phyloP scores from a whole-genome alignment of 2,329 filamentous ascomycete species.

The Pseudogymnoascus sp. region DNA sequence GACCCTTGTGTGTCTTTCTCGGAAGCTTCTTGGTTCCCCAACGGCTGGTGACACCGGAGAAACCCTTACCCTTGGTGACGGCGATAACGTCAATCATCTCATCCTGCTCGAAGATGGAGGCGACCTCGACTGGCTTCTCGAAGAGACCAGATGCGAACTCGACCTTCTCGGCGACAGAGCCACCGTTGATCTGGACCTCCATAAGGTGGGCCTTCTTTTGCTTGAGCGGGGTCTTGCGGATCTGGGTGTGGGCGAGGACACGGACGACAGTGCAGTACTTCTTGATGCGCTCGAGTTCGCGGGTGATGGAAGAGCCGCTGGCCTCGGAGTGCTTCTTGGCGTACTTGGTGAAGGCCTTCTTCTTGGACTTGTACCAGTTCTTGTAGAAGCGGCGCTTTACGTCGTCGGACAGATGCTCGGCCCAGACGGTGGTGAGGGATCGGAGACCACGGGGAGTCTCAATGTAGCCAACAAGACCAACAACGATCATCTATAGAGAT shows the following conservation, averaged over 20 bases:
- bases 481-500: conserved; percentile 88
- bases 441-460: conserved; percentile 99
- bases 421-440: conserved; percentile 99
- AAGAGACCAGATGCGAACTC: conserved; percentile 91
- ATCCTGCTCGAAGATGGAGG: conserved; percentile 95
- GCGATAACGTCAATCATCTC: conserved; percentile 99
- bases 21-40: conserved; percentile 99
- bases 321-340: conserved; percentile 99
- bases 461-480: conserved; percentile 99
- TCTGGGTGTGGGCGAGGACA: conserved; percentile 98
- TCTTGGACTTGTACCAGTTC: conserved; percentile 99
- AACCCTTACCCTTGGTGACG: conserved; percentile 99
- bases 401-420: conserved; percentile 97
- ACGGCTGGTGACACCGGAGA: conserved; percentile 90
- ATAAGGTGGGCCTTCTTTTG: conserved; percentile 99
- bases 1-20: conserved; percentile 99
- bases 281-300: conserved; percentile 99
- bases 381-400: conserved; percentile 99
- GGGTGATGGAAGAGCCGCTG: conserved; percentile 81
- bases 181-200: conserved; percentile 99
- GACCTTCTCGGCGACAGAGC: conserved; percentile 92
- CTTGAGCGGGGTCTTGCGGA: conserved; percentile 98
- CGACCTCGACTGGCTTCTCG: conserved; percentile 96
- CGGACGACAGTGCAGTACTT: conserved; percentile 99
- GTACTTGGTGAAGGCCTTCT: conserved; percentile 99